Percentiles rank a stretch among this genome's conserved stretches.
phyloP scores from a whole-genome alignment of 1,139 yeast species.

The Blastobotrys petasosporus region DNA sequence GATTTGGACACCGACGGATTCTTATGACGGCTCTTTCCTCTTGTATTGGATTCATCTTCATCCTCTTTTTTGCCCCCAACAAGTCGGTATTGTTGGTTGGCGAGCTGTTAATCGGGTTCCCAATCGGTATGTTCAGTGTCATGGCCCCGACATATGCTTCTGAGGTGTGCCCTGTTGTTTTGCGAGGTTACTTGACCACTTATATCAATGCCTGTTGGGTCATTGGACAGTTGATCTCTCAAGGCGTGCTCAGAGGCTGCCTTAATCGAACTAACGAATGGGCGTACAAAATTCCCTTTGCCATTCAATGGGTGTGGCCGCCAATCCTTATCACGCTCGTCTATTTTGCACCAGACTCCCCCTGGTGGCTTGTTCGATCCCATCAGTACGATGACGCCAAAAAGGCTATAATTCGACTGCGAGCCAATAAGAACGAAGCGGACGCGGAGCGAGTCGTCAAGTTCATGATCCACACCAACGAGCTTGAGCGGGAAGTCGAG shows the following conservation, averaged over 20 bases:
- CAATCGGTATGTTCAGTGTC: slow-evolving; percentile 44
- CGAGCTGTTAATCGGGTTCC: slow-evolving; percentile 39
- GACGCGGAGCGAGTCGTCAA: slow-evolving; percentile 34
- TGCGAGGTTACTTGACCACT: slow-evolving; percentile 40
- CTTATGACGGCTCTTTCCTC: not conserved
- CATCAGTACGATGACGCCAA: slow-evolving; percentile 30
- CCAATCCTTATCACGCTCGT: slow-evolving; percentile 44
- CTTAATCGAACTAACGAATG: slow-evolving; percentile 12
- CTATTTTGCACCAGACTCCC: slow-evolving; percentile 51
- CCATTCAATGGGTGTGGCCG: slow-evolving; percentile 50
- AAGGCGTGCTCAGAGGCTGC: slow-evolving; percentile 3
- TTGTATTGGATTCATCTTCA: slow-evolving; percentile 2
- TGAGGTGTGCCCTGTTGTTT: slow-evolving; percentile 43
- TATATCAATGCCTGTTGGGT: slow-evolving; percentile 40
- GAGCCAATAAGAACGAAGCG: slow-evolving; percentile 29
- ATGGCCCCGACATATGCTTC: slow-evolving; percentile 43
- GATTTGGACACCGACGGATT: slow-evolving; percentile 3
- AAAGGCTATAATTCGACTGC: slow-evolving; percentile 8
- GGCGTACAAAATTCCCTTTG: slow-evolving; percentile 44
- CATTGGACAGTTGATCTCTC: slow-evolving; percentile 37
- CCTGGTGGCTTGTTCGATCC: slow-evolving; percentile 47
- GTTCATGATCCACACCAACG: slow-evolving; percentile 39
- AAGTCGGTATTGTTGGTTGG: slow-evolving; percentile 36
- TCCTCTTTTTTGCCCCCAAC: slow-evolving; percentile 11
- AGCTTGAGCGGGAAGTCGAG: slow-evolving; percentile 6